phyloP scores from a whole-genome alignment of 169 alveolate species.

The Theileria sp. region DNA sequence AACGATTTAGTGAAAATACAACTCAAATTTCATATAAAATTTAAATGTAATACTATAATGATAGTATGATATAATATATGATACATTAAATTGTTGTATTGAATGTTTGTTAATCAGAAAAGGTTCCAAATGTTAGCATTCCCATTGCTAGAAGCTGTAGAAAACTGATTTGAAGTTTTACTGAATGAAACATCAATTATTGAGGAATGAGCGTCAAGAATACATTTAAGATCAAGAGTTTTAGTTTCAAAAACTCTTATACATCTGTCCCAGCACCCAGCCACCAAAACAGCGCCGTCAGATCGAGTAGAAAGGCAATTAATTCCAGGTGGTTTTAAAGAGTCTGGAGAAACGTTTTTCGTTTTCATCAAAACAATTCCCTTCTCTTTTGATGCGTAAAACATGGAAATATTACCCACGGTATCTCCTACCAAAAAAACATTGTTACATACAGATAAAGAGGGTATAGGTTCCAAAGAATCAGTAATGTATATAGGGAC shows the following conservation, averaged over 20 bases:
- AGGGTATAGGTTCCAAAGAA: slow-evolving; percentile 37
- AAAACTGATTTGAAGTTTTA: slow-evolving; percentile 22
- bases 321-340: slow-evolving; percentile 13
- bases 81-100: neutral
- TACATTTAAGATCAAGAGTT: slow-evolving; percentile 25
- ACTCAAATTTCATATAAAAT: neutral
- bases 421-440: slow-evolving; percentile 63
- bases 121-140: slow-evolving; percentile 48
- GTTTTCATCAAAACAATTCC: slow-evolving; percentile 11
- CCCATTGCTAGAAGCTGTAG: slow-evolving; percentile 47
- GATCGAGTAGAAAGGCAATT: slow-evolving; percentile 19
- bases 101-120: neutral
- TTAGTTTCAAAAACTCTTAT: slow-evolving; percentile 46
- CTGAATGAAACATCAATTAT: slow-evolving; percentile 30
- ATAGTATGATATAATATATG: neutral
- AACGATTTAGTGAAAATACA: slow-evolving; percentile 9
- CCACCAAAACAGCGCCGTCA: slow-evolving; percentile 58
- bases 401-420: slow-evolving; percentile 38
- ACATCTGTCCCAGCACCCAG: slow-evolving; percentile 62
- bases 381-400: slow-evolving; percentile 20
- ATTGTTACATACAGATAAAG: slow-evolving; percentile 42
- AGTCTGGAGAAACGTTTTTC: slow-evolving; percentile 5
- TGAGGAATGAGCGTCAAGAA: slow-evolving; percentile 25
- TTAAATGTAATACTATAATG: neutral
- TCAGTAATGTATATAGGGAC: neutral